Percentiles rank a stretch among this genome's conserved stretches.
These are phyloP conservation scores for Neurospora sp. DNA, from an alignment of 495 filamentous ascomycete genomes.

Conservation along the genomic window DNA sequence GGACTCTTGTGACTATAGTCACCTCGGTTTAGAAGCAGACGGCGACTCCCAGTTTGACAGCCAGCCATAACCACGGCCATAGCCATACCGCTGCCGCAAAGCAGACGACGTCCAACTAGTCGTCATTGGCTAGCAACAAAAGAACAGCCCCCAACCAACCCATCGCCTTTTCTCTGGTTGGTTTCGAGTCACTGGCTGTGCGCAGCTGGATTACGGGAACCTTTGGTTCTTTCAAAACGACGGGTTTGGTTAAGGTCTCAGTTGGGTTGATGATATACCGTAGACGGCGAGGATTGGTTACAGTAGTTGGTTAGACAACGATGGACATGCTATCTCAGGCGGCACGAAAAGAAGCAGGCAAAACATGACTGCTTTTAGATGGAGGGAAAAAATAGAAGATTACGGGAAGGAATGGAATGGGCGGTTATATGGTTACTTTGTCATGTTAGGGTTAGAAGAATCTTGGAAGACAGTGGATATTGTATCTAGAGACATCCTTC, in stretches of 20 bases:
- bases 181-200: too few species aligned
- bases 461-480: background rate
- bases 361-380: background rate
- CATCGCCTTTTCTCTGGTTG: too few species aligned
- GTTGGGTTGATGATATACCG: background rate
- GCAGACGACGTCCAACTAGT: background rate
- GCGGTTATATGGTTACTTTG: background rate
- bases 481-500: background rate
- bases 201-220: too few species aligned
- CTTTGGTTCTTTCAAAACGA: too few species aligned
- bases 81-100: background rate
- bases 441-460: background rate
- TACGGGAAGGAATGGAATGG: too few species aligned
- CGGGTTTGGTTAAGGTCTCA: background rate
- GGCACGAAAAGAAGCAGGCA: background rate
- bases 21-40: background rate
- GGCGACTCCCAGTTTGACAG: background rate
- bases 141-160: background rate
- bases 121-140: background rate
- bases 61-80: background rate
- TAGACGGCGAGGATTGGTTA: too few species aligned
- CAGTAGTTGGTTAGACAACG: background rate
- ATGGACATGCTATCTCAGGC: background rate
- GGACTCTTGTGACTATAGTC: background rate
- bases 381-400: background rate